Evolutionary conservation across 2,329 filamentous ascomycete species (phyloP).

Genomic region (Verticillium tricorpus): DNA sequence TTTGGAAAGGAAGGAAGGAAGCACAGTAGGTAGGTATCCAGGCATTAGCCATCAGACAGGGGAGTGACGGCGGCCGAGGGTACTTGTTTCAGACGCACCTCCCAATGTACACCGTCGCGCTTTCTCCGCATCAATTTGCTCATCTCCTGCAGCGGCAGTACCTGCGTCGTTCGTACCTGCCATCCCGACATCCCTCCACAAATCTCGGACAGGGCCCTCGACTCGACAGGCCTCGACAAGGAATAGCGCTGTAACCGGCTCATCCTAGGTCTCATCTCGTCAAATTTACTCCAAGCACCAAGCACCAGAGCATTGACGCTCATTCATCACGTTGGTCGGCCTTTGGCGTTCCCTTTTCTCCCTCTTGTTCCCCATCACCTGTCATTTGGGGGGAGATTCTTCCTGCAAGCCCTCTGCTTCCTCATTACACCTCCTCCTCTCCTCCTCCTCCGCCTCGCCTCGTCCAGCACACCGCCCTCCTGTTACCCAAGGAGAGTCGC

Average conservation of each 20-base stretch:
- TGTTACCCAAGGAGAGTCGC: slow-evolving; percentile 1
- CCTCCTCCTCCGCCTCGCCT: slow-evolving; percentile 13
- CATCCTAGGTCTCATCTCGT: slow-evolving; percentile 17
- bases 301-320: background rate
- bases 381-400: background rate
- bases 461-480: slow-evolving; percentile 11
- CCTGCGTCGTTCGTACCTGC: background rate
- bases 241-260: slow-evolving; percentile 12
- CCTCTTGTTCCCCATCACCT: background rate
- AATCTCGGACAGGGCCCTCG: background rate
- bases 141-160: background rate
- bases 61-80: background rate
- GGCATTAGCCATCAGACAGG: background rate
- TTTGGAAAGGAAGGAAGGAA: background rate
- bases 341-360: background rate
- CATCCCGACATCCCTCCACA: background rate
- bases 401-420: background rate
- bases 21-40: background rate
- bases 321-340: background rate
- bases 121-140: background rate
- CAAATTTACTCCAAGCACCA: slow-evolving; percentile 12
- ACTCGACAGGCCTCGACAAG: background rate
- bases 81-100: background rate
- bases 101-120: background rate
- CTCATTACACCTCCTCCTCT: slow-evolving; percentile 16